Conservation (phyloP, 2,329 filamentous ascomycete species). For the Cucurbitaria berberidis region DNA sequence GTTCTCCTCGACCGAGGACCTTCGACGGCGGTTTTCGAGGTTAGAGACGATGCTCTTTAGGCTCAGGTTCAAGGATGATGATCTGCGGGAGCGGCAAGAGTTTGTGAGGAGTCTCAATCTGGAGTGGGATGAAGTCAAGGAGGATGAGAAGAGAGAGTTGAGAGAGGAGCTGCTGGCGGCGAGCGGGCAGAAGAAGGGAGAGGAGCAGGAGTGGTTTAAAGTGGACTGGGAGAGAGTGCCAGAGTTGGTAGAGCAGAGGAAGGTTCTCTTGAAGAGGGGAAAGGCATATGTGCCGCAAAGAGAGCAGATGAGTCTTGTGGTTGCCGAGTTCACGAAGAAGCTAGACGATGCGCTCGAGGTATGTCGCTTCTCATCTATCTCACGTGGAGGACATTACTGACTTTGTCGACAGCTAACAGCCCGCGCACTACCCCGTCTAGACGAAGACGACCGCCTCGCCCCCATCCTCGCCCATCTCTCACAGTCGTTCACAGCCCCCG, state of each 20-base stretch:
- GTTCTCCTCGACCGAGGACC: slow-evolving; percentile 88
- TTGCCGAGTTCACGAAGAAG: slow-evolving; percentile 80
- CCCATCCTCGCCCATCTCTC: slow-evolving; percentile 83
- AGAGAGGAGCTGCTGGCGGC: slow-evolving; percentile 63
- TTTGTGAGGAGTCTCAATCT: slow-evolving; percentile 81
- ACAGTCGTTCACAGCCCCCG: slow-evolving; percentile 92
- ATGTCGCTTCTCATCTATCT: slow-evolving; percentile 30
- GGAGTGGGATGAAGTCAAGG: slow-evolving; percentile 81
- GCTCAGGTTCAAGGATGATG: slow-evolving; percentile 79
- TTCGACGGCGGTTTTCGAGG: slow-evolving; percentile 82
- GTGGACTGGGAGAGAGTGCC: slow-evolving; percentile 95
- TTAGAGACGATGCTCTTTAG: slow-evolving; percentile 91
- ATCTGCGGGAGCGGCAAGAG: slow-evolving; percentile 70
- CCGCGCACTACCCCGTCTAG: slow-evolving; percentile 86
- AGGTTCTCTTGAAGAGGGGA: slow-evolving; percentile 68
- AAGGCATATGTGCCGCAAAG: slow-evolving; percentile 79
- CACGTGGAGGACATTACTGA: slow-evolving; percentile 1
- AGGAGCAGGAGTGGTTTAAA: slow-evolving; percentile 93
- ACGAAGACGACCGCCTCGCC: slow-evolving; percentile 91
- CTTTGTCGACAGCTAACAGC: slow-evolving; percentile 70
- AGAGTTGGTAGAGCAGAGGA: slow-evolving; percentile 81
- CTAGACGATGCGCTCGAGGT: slow-evolving; percentile 86
- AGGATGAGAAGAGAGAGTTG: slow-evolving; percentile 77
- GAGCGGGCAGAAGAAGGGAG: slow-evolving; percentile 60
- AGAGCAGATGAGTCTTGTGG: slow-evolving; percentile 87